A percentile compares a stretch with the other conserved stretches of the same genome.
Conservation (phyloP, 768 basidiomycete species). For the Pholiota molesta region DNA sequence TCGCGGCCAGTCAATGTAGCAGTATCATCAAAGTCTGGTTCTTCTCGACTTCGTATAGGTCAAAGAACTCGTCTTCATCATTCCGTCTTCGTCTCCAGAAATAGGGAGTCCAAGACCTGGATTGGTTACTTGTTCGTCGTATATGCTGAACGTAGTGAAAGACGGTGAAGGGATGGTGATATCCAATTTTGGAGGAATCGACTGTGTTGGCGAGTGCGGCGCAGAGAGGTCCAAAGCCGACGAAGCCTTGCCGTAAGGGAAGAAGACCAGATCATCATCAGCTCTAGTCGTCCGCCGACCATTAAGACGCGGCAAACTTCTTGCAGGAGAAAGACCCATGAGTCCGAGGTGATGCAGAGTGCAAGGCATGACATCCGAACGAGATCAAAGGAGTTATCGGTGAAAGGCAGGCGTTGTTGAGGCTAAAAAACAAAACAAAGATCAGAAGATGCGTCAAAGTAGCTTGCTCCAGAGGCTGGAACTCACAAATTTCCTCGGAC, state of each 20-base stretch:
- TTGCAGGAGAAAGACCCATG: conserved; percentile 61
- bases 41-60: conserved; percentile 30
- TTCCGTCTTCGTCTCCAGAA: conserved; percentile 24
- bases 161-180: conserved; percentile 28
- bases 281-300: conserved; percentile 64
- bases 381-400: conserved; percentile 62
- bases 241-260: conserved; percentile 49
- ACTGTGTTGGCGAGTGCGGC: conserved; percentile 6
- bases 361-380: conserved; percentile 74
- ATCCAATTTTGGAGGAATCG: conserved; percentile 24
- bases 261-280: conserved; percentile 73
- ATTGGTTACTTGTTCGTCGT: conserved; percentile 22
- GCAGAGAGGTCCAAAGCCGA: conserved; percentile 13
- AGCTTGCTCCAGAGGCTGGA: conserved; percentile 1
- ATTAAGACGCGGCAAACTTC: conserved; percentile 67
- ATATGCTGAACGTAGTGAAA: conserved; percentile 30
- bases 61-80: conserved; percentile 24
- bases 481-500: conserved; percentile 71
- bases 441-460: background rate
- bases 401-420: conserved; percentile 65
- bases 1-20: conserved; percentile 23
- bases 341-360: conserved; percentile 56
- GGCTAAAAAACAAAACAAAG: conserved; percentile 33
- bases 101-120: conserved; percentile 29
- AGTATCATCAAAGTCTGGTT: conserved; percentile 31